These are phyloP conservation scores for Trametes coccinea DNA, from an alignment of 768 basidiomycete genomes.

Conservation along the genomic window DNA sequence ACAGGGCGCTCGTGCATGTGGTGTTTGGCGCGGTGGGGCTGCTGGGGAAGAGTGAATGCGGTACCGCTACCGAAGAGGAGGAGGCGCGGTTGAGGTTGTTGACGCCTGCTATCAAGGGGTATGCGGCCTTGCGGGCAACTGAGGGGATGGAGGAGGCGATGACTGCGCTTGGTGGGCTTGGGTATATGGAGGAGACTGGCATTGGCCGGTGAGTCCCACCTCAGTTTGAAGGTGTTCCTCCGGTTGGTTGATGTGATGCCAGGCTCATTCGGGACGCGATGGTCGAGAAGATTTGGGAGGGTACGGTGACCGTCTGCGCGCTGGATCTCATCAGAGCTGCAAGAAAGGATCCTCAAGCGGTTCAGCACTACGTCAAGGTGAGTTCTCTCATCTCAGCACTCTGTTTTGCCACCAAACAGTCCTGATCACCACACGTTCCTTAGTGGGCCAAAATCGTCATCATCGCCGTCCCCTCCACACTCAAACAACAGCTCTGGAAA, in stretches of 20 bases:
- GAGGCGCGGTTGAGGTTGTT: slow-evolving; percentile 55
- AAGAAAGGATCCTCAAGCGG: slow-evolving; percentile 30
- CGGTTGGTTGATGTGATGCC: neutral
- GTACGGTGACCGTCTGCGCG: slow-evolving; percentile 63
- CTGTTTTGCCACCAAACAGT: no score
- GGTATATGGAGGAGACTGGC: slow-evolving; percentile 81
- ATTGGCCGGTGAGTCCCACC: slow-evolving; percentile 52
- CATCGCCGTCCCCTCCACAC: neutral
- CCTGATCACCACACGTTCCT: neutral
- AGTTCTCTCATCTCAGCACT: no score
- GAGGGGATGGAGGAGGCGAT: slow-evolving; percentile 71
- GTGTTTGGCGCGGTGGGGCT: slow-evolving; percentile 57
- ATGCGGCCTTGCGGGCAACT: slow-evolving; percentile 61
- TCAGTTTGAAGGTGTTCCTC: no score
- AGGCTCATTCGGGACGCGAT: slow-evolving; percentile 62
- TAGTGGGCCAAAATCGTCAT: slow-evolving; percentile 1
- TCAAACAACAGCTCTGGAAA: neutral
- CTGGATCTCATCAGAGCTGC: slow-evolving; percentile 63
- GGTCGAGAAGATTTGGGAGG: slow-evolving; percentile 85
- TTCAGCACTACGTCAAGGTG: neutral
- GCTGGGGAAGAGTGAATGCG: slow-evolving; percentile 62
- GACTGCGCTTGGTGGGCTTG: slow-evolving; percentile 69
- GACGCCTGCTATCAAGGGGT: slow-evolving; percentile 69
- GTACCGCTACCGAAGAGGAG: slow-evolving; percentile 50
- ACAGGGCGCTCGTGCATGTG: slow-evolving; percentile 64